Percentiles rank a stretch among this genome's conserved stretches.
phyloP scores from a whole-genome alignment of 2,329 filamentous ascomycete species.

The Arachnopeziza araneosa region DNA sequence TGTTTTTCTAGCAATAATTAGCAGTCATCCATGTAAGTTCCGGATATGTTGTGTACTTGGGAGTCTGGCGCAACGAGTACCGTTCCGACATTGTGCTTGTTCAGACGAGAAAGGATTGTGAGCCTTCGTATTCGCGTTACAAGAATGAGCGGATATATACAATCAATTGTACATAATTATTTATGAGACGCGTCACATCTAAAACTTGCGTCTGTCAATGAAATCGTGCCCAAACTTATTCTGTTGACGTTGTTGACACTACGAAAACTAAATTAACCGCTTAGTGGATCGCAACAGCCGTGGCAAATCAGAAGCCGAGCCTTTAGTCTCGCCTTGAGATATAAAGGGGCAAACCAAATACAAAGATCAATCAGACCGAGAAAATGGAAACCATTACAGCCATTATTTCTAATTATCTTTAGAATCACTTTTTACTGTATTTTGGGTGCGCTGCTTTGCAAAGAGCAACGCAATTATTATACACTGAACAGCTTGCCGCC shows the following conservation, averaged over 20 bases:
- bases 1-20: conserved; percentile 39
- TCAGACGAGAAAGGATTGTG: neutral
- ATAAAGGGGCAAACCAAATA: neutral
- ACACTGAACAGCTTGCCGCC: conserved; percentile 17
- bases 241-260: neutral
- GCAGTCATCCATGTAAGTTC: conserved; percentile 1
- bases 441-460: conserved; percentile 8
- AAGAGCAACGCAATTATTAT: conserved; percentile 17
- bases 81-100: conserved; percentile 27
- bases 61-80: conserved; percentile 30
- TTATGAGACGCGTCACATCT: neutral
- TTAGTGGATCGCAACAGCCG: conserved; percentile 1
- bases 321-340: neutral
- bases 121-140: neutral
- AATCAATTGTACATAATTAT: neutral
- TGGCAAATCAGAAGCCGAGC: conserved; percentile 4
- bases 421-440: conserved; percentile 13
- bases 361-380: neutral
- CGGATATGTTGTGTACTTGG: conserved; percentile 25
- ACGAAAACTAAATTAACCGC: neutral
- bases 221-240: neutral
- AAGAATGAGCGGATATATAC: neutral
- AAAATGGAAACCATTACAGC: neutral
- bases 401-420: neutral
- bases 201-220: neutral